Evolutionary conservation across 345 rosid species (phyloP).

Genomic region (Pugionium dolabratum): DNA sequence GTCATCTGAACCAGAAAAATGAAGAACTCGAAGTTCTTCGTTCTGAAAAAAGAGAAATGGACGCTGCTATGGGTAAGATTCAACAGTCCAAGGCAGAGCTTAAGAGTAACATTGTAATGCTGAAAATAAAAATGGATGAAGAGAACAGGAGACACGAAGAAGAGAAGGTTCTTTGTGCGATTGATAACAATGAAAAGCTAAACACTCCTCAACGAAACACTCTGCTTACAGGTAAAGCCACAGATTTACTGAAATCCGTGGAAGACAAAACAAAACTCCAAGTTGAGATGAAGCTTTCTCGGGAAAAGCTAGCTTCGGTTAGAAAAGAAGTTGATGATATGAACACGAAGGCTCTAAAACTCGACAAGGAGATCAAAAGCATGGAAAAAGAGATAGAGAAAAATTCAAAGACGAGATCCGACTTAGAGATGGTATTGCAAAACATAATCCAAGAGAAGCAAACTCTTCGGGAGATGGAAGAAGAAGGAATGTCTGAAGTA

Average conservation of each 20-base stretch:
- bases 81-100: slow-evolving; percentile 58
- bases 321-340: slow-evolving; percentile 53
- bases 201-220: slow-evolving; percentile 48
- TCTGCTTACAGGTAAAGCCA: slow-evolving; percentile 64
- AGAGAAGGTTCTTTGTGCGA: slow-evolving; percentile 75
- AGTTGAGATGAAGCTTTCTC: slow-evolving; percentile 52
- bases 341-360: slow-evolving; percentile 46
- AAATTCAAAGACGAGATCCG: slow-evolving; percentile 47
- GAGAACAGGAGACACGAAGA: slow-evolving; percentile 67
- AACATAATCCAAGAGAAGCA: slow-evolving; percentile 56
- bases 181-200: slow-evolving; percentile 68
- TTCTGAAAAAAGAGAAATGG: slow-evolving; percentile 52
- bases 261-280: slow-evolving; percentile 83
- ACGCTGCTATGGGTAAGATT: slow-evolving; percentile 47
- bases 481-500: slow-evolving; percentile 52
- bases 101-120: slow-evolving; percentile 45
- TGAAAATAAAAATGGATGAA: slow-evolving; percentile 74
- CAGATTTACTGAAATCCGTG: slow-evolving; percentile 69
- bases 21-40: slow-evolving; percentile 47
- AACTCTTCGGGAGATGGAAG: slow-evolving; percentile 51
- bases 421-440: slow-evolving; percentile 51
- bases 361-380: slow-evolving; percentile 45
- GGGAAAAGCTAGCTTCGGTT: slow-evolving; percentile 53
- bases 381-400: slow-evolving; percentile 50
- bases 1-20: slow-evolving; percentile 52